Evolutionary conservation across 2,329 filamentous ascomycete genomes (phyloP).

Genomic region (Emmonsiellopsis sp.): DNA sequence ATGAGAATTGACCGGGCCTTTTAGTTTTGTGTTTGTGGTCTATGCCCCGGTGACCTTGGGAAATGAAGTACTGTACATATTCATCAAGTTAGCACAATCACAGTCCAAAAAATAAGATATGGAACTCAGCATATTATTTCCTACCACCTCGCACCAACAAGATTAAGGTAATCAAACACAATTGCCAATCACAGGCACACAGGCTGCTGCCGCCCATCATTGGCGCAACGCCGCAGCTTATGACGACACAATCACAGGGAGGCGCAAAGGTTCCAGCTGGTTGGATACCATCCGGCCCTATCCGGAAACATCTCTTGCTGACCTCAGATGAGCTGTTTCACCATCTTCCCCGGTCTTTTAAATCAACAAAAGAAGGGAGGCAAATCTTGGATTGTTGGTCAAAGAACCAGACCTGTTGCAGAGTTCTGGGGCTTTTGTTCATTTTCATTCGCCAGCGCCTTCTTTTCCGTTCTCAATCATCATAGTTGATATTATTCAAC

Average conservation of each 20-base stretch:
- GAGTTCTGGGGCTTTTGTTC: not conserved
- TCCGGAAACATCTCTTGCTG: not conserved
- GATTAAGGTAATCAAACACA: not conserved
- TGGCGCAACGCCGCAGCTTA: not conserved
- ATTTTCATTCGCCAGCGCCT: not conserved
- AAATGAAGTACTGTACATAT: too few species aligned
- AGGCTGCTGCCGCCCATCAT: not conserved
- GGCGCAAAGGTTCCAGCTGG: constrained; percentile 4
- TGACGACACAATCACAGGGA: constrained; percentile 1
- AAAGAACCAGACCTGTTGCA: not conserved
- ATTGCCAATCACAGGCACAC: not conserved
- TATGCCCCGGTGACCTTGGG: too few species aligned
- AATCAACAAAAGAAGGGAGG: not conserved
- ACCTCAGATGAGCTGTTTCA: not conserved
- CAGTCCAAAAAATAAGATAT: too few species aligned
- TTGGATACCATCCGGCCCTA: constrained; percentile 1
- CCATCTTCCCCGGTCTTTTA: not conserved
- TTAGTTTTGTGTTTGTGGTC: too few species aligned
- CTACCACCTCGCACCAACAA: too few species aligned
- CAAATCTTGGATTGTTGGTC: not conserved
- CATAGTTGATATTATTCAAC: too few species aligned
- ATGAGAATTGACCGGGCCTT: too few species aligned
- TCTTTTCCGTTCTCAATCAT: not conserved
- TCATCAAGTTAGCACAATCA: too few species aligned
- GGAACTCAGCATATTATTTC: too few species aligned